Evolutionary conservation across 805 yeast genomes (phyloP).

Genomic region (Wickerhamiella australiensis): DNA sequence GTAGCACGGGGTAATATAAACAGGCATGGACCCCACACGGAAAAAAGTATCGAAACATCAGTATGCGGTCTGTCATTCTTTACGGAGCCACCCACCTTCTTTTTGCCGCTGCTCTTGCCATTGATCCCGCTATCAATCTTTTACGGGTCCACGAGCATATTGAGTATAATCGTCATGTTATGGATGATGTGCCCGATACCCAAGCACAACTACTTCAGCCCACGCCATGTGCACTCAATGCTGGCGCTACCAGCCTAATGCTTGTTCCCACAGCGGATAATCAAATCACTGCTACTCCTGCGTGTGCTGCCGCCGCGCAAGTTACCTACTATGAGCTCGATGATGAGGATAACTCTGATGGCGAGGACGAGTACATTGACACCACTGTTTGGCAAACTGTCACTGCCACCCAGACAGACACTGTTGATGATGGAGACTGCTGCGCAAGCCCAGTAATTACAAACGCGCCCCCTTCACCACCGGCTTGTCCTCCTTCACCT

Average conservation of each 20-base stretch:
- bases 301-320: neutral
- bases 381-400: conserved; percentile 8
- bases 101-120: conserved; percentile 8
- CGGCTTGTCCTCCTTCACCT: neutral
- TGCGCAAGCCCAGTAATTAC: neutral
- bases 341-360: conserved; percentile 4
- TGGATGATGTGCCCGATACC: neutral
- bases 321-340: neutral
- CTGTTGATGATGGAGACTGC: neutral
- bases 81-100: conserved; percentile 8
- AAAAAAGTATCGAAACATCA: neutral
- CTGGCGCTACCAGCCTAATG: neutral
- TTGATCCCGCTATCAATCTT: conserved; percentile 6
- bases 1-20: neutral
- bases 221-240: neutral
- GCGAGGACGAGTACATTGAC: neutral
- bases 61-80: conserved; percentile 6
- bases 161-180: conserved; percentile 4
- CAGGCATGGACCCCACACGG: neutral
- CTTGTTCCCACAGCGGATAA: conserved; percentile 2
- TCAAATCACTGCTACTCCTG: neutral
- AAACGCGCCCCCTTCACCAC: neutral
- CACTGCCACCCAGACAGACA: conserved; percentile 4
- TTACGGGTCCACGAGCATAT: conserved; percentile 6
- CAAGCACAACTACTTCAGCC: conserved; percentile 5